Percentiles rank a stretch among this genome's conserved stretches.
phyloP scores from a whole-genome alignment of 805 yeast species.

The Candida anglica region DNA sequence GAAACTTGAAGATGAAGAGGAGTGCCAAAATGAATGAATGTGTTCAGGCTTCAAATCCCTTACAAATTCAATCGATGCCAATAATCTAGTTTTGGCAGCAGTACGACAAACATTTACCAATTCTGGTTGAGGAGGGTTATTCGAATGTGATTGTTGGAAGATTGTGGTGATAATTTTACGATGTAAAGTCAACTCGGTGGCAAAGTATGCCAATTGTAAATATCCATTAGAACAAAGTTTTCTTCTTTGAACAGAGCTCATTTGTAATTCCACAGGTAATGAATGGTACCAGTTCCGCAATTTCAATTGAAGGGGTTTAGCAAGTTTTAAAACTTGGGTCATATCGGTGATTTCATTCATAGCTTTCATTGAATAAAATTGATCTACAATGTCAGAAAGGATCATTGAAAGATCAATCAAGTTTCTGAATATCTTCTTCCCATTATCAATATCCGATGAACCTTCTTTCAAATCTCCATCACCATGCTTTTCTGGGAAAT shows the following conservation, averaged over 20 bases:
- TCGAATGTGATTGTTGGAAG: conserved; percentile 28
- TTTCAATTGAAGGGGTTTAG: conserved; percentile 76
- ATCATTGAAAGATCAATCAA: conserved; percentile 65
- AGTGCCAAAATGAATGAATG: conserved; percentile 86
- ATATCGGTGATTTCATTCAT: conserved; percentile 53
- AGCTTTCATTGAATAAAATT: conserved; percentile 70
- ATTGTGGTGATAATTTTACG: conserved; percentile 65
- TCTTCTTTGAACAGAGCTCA: conserved; percentile 56
- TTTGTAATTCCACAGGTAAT: conserved; percentile 59
- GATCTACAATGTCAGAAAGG: conserved; percentile 65
- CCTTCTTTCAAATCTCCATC: conserved; percentile 51
- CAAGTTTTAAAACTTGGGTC: conserved; percentile 65
- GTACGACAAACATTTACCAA: conserved; percentile 61
- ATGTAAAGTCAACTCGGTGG: conserved; percentile 84
- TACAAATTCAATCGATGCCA: conserved; percentile 79
- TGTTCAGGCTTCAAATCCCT: conserved; percentile 76
- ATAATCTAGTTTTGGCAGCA: conserved; percentile 79
- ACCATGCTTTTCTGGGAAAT: conserved; percentile 71
- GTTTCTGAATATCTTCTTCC: conserved; percentile 64
- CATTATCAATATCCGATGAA: conserved; percentile 66
- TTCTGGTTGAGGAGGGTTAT: conserved; percentile 32
- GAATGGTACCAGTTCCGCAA: conserved; percentile 76
- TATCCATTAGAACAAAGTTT: conserved; percentile 72
- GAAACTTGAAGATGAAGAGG: conserved; percentile 72
- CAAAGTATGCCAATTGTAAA: conserved; percentile 80